Evolutionary conservation across 2,329 filamentous ascomycete genomes (phyloP), one percentile per base, ranked within the genome.

Genomic region (Berkeleyomyces rouxiae): DNA sequence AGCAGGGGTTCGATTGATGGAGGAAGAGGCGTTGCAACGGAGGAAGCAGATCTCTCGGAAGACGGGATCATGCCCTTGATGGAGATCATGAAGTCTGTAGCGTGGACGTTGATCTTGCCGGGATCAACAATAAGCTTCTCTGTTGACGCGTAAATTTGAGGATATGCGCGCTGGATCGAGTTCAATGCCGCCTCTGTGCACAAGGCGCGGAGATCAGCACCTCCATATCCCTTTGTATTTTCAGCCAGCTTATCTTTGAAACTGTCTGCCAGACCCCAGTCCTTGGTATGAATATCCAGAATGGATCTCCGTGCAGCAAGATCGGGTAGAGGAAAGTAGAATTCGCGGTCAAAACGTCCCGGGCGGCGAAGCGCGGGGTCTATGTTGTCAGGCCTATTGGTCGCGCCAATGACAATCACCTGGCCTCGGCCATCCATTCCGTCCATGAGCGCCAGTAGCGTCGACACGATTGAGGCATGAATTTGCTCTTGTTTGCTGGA

Each of bases 401-500:
- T 99, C n/a, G 93, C 93, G 67, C 93, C 93, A 69, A 99, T 97
- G 43, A 99, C 91, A 71, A 99, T 95, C 65, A 99, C 93, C 73
- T 99, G 93, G 39, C 92, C 92, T 71, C 91, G 86, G n/a, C 90
- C 91, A 70, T 96, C 92, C 91, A 96, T 96, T 66, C 91, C 91
- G 72, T 96, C 91, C 91, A 96, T 96, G 69, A 96, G 75, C 0
- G 91, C 91, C 65, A 96, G 77, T n/a, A 96, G 76, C 1, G 91
- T 96, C 1, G 91, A 95, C 11, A 96, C 92, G 67, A 99, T 99
- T 1, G 92, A 97, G 4, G 93, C 90, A 73, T 99, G 93, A 65
- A 97, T 97, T 74, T 99, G 93, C 71, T 99, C 93, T 74, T 97
- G 92, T 73, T 97, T 97, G 74, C 92, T 96, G 10, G 93, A 97